A percentile compares a stretch with the other conserved stretches of the same genome.
phyloP scores from a whole-genome alignment of 495 filamentous ascomycete species.

The Cenococcum geophilum region DNA sequence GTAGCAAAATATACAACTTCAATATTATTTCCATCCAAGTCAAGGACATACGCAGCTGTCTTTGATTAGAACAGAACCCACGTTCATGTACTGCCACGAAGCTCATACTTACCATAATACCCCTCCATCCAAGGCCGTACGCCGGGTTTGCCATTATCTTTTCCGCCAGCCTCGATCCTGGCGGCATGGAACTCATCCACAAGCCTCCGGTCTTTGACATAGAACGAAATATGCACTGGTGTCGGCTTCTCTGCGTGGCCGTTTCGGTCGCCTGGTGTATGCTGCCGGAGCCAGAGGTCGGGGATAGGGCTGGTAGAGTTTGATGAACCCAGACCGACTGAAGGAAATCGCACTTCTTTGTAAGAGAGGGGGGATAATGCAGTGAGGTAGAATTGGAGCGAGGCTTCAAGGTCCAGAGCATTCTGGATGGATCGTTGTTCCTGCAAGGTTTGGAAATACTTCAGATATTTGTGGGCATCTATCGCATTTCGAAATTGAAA shows the following conservation, averaged over 20 bases:
- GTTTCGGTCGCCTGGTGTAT: not conserved
- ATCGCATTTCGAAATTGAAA: no score
- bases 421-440: no score
- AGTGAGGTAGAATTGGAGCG: not conserved
- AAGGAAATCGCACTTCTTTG: not conserved
- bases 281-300: not conserved
- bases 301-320: not conserved
- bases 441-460: no score
- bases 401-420: not conserved
- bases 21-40: not conserved
- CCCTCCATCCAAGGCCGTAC: not conserved
- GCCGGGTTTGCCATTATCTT: not conserved
- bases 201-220: not conserved
- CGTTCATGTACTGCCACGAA: not conserved
- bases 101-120: not conserved
- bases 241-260: not conserved
- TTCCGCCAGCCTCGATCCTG: not conserved
- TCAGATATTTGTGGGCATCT: no score
- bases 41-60: not conserved
- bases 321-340: not conserved
- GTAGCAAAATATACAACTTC: not conserved
- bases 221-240: not conserved
- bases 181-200: not conserved
- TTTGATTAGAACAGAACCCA: not conserved
- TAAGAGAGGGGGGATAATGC: not conserved